These are phyloP conservation scores for Trichosanthes cucumerina DNA, from an alignment of 306 rosid genomes.

Conservation along the genomic window DNA sequence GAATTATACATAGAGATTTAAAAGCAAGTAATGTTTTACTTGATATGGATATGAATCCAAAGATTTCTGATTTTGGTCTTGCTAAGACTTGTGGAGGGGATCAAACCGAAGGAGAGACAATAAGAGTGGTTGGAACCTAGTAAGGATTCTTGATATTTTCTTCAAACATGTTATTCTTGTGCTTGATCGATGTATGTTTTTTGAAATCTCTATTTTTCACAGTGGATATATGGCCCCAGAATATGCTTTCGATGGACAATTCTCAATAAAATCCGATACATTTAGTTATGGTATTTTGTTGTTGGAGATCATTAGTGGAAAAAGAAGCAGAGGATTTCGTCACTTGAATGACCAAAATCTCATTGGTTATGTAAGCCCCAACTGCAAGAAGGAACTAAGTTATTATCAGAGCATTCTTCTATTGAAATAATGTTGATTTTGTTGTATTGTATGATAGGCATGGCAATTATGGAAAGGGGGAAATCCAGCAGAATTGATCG, in stretches of 20 bases:
- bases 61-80: conserved; percentile 22
- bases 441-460: conserved; percentile 19
- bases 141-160: background rate
- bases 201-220: background rate
- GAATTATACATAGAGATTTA: conserved; percentile 24
- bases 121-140: conserved; percentile 21
- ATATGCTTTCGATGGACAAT: conserved; percentile 15
- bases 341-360: background rate
- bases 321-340: conserved; percentile 3
- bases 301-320: conserved; percentile 20
- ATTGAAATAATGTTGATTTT: background rate
- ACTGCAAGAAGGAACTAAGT: background rate
- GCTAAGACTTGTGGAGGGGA: conserved; percentile 20
- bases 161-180: background rate
- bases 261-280: conserved; percentile 11
- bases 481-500: conserved; percentile 13
- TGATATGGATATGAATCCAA: conserved; percentile 17
- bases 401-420: background rate
- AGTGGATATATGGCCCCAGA: conserved; percentile 26
- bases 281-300: conserved; percentile 16
- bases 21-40: conserved; percentile 19
- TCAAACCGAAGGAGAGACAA: conserved; percentile 11
- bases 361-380: background rate
- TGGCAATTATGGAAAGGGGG: conserved; percentile 20
- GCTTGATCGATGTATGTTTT: background rate